Base-by-base conservation (phyloP, 129 eudicot genomes). In the Centrapalus pauciflorus region DNA sequence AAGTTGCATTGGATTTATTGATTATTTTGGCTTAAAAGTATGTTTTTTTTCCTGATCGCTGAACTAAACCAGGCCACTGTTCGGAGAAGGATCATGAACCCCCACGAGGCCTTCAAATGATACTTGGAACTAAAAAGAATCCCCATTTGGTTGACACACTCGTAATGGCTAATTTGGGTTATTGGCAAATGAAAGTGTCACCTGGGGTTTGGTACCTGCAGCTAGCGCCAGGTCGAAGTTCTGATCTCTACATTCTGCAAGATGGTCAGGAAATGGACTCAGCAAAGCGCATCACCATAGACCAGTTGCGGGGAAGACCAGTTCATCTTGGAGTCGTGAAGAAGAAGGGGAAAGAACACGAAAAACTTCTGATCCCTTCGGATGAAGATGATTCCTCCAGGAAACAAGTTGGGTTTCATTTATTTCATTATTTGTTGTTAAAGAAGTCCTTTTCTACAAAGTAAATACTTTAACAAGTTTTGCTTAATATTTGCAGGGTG, bases 151-250 rank as follows among this genome's bases (percentile, higher is more conserved):
- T 93, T 28, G 98, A 93, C 77, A 93, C 98, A 2, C 86, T 93
- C 48, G 98, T 93, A 38, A 93, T 93, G 98, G 96, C 98, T 73
- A 93, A 93, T 85, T 72, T 93, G 64, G 98, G 98, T 51, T 93
- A 93, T 68, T 93, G 98, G 98, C 98, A 93, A 80, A 88, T 93
- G 98, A 93, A 93, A 76, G 95, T 84, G 56, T 81, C 82, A 73
- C 96, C 98, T 9, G 98, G 98, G 51, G 88, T 93, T 30, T 93
- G 96, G 98, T 84, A 93, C 71, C 74, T 93, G 57, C 96, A 83
- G 79, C 84, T 93, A 70, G 98, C 98, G 27, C 95, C 98, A 1
- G 98, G 98, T 64, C 82, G 98, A 84, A 93, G 98, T 71, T 93
- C 96, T 17, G 95, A 93, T 80, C 91, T 93, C 37, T 93, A 93